A percentile compares a stretch with the other conserved stretches of the same genome.
phyloP scores from a whole-genome alignment of 2,329 filamentous ascomycete genomes.

The Paracoccidioides brasiliensis region DNA sequence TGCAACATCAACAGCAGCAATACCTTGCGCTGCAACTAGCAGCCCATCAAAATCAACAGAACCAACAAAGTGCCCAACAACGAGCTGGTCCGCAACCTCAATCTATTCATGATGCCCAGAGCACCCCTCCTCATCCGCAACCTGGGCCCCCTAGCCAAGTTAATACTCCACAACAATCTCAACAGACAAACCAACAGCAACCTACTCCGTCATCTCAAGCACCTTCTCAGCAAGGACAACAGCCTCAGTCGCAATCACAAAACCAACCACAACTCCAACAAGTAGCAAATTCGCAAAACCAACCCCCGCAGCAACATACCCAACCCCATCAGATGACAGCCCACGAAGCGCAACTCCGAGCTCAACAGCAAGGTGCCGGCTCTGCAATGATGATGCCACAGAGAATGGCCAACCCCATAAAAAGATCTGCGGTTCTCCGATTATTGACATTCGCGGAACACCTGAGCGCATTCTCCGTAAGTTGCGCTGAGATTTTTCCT shows the following conservation, averaged over 20 bases:
- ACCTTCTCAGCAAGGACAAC: constrained; percentile 18
- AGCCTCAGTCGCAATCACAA: constrained; percentile 22
- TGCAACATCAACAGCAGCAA: constrained; percentile 31
- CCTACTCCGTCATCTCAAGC: constrained; percentile 17
- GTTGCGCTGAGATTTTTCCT: constrained; percentile 12
- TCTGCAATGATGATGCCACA: constrained; percentile 28
- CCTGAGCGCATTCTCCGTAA: constrained; percentile 46
- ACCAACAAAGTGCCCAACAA: constrained; percentile 30
- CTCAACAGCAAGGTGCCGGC: constrained; percentile 25
- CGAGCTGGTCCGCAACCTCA: constrained; percentile 30
- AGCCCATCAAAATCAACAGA: constrained; percentile 22
- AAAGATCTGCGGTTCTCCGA: constrained; percentile 37
- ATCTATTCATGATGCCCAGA: constrained; percentile 29
- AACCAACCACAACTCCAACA: constrained; percentile 22
- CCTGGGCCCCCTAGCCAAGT: constrained; percentile 27
- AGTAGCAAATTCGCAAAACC: constrained; percentile 13
- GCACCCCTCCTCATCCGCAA: constrained; percentile 33
- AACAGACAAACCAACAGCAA: constrained; percentile 19
- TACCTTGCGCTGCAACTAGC: constrained; percentile 5
- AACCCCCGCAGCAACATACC: constrained; percentile 14
- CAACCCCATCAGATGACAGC: constrained; percentile 27
- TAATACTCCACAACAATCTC: constrained; percentile 23
- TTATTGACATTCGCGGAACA: constrained; percentile 45
- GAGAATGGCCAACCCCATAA: constrained; percentile 21
- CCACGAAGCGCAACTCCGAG: constrained; percentile 29